phyloP scores from a whole-genome alignment of 148 eudicot genomes.

The Fagopyrum tataricum region DNA sequence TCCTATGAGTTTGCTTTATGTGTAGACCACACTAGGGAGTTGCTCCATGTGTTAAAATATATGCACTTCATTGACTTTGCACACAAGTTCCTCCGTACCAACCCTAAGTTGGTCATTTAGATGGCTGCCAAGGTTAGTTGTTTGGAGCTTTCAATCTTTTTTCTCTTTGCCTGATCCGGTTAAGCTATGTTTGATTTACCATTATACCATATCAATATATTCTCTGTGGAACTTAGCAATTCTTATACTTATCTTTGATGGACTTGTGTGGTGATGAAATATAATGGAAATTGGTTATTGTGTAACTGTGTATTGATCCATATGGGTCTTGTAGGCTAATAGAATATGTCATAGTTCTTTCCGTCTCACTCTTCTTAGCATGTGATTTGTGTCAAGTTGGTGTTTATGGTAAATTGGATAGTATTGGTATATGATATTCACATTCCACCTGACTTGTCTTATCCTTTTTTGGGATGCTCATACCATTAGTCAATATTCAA shows the following conservation, averaged over 20 bases:
- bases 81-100: conserved; percentile 87
- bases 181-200: not conserved
- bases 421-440: not conserved
- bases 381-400: not conserved
- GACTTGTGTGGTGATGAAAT: not conserved
- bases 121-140: conserved; percentile 72
- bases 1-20: too few relatives aligned
- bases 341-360: not conserved
- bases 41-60: too few relatives aligned
- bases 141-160: not conserved
- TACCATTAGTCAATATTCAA: not conserved
- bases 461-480: not conserved
- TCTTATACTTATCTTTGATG: not conserved
- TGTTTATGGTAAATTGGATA: not conserved
- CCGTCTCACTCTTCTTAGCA: not conserved
- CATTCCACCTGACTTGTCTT: not conserved
- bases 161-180: not conserved
- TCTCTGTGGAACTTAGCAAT: not conserved
- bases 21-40: too few relatives aligned
- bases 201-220: not conserved
- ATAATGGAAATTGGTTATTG: not conserved
- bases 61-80: conserved; percentile 96
- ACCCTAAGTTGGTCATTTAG: conserved; percentile 61
- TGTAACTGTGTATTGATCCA: not conserved
- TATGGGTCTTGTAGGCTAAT: not conserved